Percentiles rank a stretch among this genome's conserved stretches.
These are phyloP conservation scores for Russula virescens DNA, from an alignment of 768 basidiomycete genomes.

Conservation along the genomic window DNA sequence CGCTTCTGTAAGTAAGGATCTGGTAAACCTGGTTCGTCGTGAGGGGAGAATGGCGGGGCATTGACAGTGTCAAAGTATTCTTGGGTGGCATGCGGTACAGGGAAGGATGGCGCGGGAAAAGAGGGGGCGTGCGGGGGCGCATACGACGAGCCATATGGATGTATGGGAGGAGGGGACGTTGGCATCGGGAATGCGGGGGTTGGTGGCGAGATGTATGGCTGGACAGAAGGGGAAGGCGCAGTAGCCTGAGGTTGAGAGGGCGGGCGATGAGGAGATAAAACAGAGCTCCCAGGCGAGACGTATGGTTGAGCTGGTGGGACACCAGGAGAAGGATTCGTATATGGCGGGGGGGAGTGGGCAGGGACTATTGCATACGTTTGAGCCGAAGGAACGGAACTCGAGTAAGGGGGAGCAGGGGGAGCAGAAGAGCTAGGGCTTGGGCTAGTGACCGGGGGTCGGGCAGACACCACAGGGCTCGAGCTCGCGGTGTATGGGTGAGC, in stretches of 20 bases:
- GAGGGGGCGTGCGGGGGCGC: neutral
- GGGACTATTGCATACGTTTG: neutral
- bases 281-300: neutral
- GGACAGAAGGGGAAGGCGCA: neutral
- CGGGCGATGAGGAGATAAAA: neutral
- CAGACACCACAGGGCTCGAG: neutral
- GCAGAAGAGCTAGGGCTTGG: neutral
- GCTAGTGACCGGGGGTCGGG: no score
- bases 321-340: neutral
- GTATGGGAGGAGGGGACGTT: slow-evolving; percentile 8
- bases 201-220: neutral
- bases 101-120: slow-evolving; percentile 4
- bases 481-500: neutral
- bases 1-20: slow-evolving; percentile 43
- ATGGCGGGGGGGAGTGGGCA: neutral
- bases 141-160: slow-evolving; percentile 1
- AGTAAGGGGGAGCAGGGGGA: neutral
- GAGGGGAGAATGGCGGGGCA: slow-evolving; percentile 21
- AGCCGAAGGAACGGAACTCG: neutral
- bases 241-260: neutral
- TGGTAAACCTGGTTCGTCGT: slow-evolving; percentile 34
- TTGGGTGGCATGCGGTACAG: slow-evolving; percentile 2
- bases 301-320: neutral
- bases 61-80: slow-evolving; percentile 26
- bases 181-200: neutral